phyloP scores from a whole-genome alignment of 2,329 filamentous ascomycete species.

The Sporothrix curviconia region DNA sequence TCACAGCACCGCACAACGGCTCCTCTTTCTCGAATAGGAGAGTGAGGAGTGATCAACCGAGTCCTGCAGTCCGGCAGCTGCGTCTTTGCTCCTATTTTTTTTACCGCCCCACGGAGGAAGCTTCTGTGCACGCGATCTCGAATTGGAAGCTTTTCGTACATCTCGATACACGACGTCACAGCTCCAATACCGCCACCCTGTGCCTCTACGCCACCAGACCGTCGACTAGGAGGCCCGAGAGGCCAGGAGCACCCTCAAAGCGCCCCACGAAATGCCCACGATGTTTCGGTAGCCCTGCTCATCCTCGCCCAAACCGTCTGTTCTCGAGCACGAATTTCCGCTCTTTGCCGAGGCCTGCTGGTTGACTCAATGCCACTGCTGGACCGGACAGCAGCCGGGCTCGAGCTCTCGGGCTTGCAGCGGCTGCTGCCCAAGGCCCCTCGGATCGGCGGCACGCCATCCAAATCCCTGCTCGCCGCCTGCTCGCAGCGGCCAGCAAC shows the following conservation, averaged over 20 bases:
- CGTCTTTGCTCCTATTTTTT: no score
- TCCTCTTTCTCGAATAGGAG: no score
- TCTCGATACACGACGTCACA: no score
- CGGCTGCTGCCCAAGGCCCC: conserved; percentile 40
- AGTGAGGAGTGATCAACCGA: no score
- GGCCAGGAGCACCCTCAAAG: no score
- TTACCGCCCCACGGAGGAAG: no score
- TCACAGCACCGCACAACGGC: no score
- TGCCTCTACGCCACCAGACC: background rate
- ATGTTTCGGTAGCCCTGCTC: conserved; percentile 1
- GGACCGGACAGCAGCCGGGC: conserved; percentile 49
- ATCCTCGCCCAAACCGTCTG: background rate
- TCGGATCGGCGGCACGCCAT: conserved; percentile 30
- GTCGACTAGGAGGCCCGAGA: background rate
- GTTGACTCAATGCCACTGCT: conserved; percentile 41
- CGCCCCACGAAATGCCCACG: background rate
- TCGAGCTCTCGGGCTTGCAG: conserved; percentile 51
- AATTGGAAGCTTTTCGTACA: no score
- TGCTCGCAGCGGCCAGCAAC: conserved; percentile 50
- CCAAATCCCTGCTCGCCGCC: conserved; percentile 39
- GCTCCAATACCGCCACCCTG: no score
- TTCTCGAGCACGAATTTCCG: background rate
- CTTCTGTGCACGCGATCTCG: no score
- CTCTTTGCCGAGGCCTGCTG: background rate
- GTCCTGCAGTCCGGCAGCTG: no score